Evolutionary conservation across 192 early-diverging fungal genomes (phyloP).

Genomic region (Neocallimastix lanati): DNA sequence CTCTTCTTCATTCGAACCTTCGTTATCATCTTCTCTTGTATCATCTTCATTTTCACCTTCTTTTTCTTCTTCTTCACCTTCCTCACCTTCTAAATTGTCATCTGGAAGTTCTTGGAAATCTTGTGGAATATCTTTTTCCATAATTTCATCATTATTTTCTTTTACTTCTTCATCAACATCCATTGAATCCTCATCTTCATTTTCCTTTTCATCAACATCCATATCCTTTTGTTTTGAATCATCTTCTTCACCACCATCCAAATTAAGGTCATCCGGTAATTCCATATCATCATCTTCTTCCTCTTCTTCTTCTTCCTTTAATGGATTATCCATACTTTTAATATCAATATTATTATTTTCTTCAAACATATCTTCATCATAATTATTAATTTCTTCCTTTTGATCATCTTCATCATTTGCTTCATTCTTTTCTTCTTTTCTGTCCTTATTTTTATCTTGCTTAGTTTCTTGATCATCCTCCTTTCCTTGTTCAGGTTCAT

Average conservation of each 20-base stretch:
- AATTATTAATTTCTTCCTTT: conserved; percentile 26
- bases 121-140: conserved; percentile 1
- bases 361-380: background rate
- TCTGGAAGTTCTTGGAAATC: background rate
- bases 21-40: conserved; percentile 15
- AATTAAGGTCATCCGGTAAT: conserved; percentile 56
- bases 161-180: conserved; percentile 6
- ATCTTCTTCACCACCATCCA: conserved; percentile 41
- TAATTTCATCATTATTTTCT: conserved; percentile 16
- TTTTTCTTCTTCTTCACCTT: conserved; percentile 4
- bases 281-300: conserved; percentile 57
- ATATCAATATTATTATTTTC: background rate
- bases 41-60: conserved; percentile 7
- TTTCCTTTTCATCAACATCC: conserved; percentile 23
- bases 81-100: background rate
- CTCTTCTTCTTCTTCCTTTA: conserved; percentile 13
- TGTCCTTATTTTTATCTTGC: conserved; percentile 16
- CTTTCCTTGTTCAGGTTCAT: conserved; percentile 14
- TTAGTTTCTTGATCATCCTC: conserved; percentile 24
- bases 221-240: conserved; percentile 30
- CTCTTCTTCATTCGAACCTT: conserved; percentile 11
- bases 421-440: conserved; percentile 13
- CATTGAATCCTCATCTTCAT: background rate
- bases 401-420: conserved; percentile 45
- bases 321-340: background rate